Evolutionary conservation across 352 stramenopile genomes (phyloP).

Genomic region (Peronospora belbahrii): DNA sequence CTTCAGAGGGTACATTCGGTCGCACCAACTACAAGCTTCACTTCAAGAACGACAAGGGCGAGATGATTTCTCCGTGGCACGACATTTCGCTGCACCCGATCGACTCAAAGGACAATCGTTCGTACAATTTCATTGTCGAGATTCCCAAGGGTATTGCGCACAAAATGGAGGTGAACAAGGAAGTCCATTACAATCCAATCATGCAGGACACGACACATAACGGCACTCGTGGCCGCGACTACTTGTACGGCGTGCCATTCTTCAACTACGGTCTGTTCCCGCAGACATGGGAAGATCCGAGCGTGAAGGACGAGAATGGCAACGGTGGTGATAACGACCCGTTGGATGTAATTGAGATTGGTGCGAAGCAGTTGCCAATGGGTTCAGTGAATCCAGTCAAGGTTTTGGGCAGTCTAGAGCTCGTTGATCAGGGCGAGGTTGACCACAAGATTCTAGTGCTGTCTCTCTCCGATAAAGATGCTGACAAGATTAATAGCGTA

Average conservation of each 20-base stretch:
- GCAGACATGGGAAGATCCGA: conserved; percentile 98
- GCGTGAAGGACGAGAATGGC: conserved; percentile 69
- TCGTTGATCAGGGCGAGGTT: conserved; percentile 98
- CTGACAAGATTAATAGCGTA: conserved; percentile 77
- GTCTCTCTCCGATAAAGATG: conserved; percentile 82
- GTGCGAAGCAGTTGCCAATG: conserved; percentile 86
- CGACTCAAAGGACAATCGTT: conserved; percentile 33
- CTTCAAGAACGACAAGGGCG: conserved; percentile 58
- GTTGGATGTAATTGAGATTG: conserved; percentile 98
- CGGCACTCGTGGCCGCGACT: conserved; percentile 89
- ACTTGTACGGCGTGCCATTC: conserved; percentile 95
- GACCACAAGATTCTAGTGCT: conserved; percentile 98
- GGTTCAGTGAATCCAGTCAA: conserved; percentile 94
- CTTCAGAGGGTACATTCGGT: conserved; percentile 59
- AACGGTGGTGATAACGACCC: conserved; percentile 97
- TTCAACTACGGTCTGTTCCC: conserved; percentile 99
- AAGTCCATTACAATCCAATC: conserved; percentile 92
- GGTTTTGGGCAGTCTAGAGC: conserved; percentile 93
- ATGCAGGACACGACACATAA: conserved; percentile 97
- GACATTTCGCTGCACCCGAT: conserved; percentile 89
- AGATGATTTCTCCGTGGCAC: conserved; percentile 95
- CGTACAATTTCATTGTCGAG: conserved; percentile 97
- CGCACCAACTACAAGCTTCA: conserved; percentile 67
- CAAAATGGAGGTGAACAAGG: conserved; percentile 99
- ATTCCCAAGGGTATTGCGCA: conserved; percentile 96